These are phyloP conservation scores for Aspergillus sergii DNA, from an alignment of 2,329 filamentous ascomycete species.

Conservation along the genomic window DNA sequence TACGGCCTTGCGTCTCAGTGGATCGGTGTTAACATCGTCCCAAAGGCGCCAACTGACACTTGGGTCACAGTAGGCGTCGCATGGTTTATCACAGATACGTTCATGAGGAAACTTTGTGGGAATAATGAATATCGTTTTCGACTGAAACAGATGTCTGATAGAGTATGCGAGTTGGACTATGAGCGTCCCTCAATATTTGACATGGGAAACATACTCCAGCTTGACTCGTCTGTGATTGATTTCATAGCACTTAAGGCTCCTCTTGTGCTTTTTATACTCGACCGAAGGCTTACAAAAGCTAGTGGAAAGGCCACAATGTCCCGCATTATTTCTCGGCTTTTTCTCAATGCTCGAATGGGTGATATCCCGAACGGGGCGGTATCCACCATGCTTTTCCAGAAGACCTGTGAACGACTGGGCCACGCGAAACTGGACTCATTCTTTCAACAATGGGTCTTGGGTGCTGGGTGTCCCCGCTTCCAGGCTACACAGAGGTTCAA, in stretches of 20 bases:
- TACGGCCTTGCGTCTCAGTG: constrained; percentile 88
- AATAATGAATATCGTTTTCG: constrained; percentile 94
- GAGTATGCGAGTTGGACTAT: constrained; percentile 77
- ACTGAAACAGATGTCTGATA: constrained; percentile 82
- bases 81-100: constrained; percentile 92
- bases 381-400: constrained; percentile 75
- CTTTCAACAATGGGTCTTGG: constrained; percentile 90
- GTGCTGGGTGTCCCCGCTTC: constrained; percentile 86
- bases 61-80: constrained; percentile 91
- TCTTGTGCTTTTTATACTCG: constrained; percentile 88
- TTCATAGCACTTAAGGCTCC: constrained; percentile 91
- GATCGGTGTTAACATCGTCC: constrained; percentile 89
- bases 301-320: constrained; percentile 82
- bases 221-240: constrained; percentile 83
- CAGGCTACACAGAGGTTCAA: constrained; percentile 89
- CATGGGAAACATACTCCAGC: constrained; percentile 73
- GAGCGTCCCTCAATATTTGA: constrained; percentile 80
- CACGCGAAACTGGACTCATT: constrained; percentile 86
- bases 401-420: constrained; percentile 82
- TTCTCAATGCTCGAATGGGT: constrained; percentile 83
- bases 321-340: constrained; percentile 81
- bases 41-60: constrained; percentile 75
- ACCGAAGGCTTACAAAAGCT: constrained; percentile 85
- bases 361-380: constrained; percentile 71
- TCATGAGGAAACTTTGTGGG: constrained; percentile 86